These are phyloP conservation scores for Tolypocladium ovalisporum DNA, from an alignment of 2,329 filamentous ascomycete genomes.

Conservation along the genomic window DNA sequence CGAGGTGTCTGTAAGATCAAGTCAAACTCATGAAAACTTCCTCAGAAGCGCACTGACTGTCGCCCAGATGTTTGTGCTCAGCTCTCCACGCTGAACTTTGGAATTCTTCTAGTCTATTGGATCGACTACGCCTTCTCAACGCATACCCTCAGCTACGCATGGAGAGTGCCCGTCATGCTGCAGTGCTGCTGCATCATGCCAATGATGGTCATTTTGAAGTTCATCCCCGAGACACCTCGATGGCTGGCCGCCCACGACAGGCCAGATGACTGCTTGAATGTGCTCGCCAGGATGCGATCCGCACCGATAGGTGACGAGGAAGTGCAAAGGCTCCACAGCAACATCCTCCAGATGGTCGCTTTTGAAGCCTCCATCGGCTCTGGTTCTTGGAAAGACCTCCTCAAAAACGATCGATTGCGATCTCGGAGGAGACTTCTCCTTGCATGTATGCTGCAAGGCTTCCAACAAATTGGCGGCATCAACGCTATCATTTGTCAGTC, in stretches of 20 bases:
- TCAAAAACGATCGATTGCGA: conserved; percentile 21
- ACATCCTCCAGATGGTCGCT: conserved; percentile 20
- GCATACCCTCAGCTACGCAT: conserved; percentile 19
- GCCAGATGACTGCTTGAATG: conserved; percentile 22
- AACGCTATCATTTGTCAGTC: conserved; percentile 33
- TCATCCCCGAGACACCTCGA: conserved; percentile 32
- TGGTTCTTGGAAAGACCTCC: conserved; percentile 17
- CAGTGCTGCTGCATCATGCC: conserved; percentile 28
- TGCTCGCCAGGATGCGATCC: conserved; percentile 23
- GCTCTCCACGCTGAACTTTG: conserved; percentile 35
- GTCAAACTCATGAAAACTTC: neutral
- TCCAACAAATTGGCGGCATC: conserved; percentile 37
- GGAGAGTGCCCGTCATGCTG: conserved; percentile 29
- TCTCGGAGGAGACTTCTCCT: conserved; percentile 19
- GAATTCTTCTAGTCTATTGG: conserved; percentile 33
- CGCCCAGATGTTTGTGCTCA: conserved; percentile 31
- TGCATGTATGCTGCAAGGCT: conserved; percentile 17
- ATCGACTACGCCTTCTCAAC: conserved; percentile 30
- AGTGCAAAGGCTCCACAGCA: conserved; percentile 14
- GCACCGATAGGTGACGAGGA: conserved; percentile 10
- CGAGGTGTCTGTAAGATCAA: conserved; percentile 18
- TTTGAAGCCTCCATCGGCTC: conserved; percentile 20
- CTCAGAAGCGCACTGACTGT: neutral
- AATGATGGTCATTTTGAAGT: conserved; percentile 23
- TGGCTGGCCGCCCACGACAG: conserved; percentile 29